Base-by-base conservation (phyloP, 139 green algal genomes). In the Chlamydomonas sp. region DNA sequence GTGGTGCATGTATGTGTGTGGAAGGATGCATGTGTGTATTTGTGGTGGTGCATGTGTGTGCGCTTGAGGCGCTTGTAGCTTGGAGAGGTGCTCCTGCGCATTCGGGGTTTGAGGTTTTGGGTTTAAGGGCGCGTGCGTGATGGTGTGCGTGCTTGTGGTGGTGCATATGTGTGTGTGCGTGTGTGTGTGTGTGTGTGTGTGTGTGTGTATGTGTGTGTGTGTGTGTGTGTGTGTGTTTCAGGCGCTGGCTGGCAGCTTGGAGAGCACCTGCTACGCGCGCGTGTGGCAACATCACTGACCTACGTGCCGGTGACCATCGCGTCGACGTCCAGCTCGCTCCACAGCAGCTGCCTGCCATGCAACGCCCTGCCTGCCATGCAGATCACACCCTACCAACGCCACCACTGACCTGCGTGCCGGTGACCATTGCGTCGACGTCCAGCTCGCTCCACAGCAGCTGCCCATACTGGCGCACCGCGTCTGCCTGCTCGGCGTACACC, bases 371-470 rank as follows among this genome's bases (percentile, higher is more conserved):
- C n/a, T n/a, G n/a, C n/a, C n/a, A n/a, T n/a, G n/a, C n/a, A n/a
- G n/a, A n/a, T n/a, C n/a, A n/a, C n/a, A n/a, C n/a, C n/a, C n/a
- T n/a, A n/a, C n/a, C n/a, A n/a, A n/a, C n/a, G n/a, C n/a, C n/a
- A n/a, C 13, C 16, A 54, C 20, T 54, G 13, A 54, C 85, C 58
- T 93, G 74, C 10, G 83, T 87, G 30, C 75, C 67, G 1, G 65
- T 68, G 61, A 90, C 80, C 80, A 96, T 88, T 58, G 79, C 86
- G 43, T 66, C 65, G 16, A 92, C 82, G 68, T 96, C 89, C 66
- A 94, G 76, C 73, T 94, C 88, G 58, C 71, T 76, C 88, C 88
- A 96, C 58, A 93, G 73, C 81, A 88, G 79, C 71, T 69, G 79
- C 37, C 72, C 76, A 65, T 85, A 88, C 59, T 76, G 59, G 16